phyloP scores from a whole-genome alignment of 805 yeast genomes.

The Kuraishia floccosa region DNA sequence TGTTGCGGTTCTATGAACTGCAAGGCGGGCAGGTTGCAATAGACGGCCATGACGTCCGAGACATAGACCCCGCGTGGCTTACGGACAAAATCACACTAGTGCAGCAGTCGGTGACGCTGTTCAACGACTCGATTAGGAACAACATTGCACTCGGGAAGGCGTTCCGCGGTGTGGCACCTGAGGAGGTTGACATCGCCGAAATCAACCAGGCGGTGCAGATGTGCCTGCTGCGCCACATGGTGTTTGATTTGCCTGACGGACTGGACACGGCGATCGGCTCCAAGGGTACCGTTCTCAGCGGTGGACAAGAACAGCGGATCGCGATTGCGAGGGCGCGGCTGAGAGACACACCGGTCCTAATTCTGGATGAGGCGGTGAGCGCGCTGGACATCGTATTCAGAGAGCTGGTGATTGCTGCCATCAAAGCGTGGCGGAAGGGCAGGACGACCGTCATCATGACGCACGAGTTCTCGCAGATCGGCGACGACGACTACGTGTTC shows the following conservation, averaged over 20 bases:
- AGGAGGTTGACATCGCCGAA: conserved; percentile 11
- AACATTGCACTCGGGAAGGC: conserved; percentile 48
- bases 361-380: conserved; percentile 79
- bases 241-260: conserved; percentile 33
- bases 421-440: conserved; percentile 49
- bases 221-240: neutral
- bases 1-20: conserved; percentile 46
- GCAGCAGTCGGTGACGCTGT: conserved; percentile 59
- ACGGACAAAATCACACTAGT: conserved; percentile 56
- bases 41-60: conserved; percentile 36
- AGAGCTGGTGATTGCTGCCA: conserved; percentile 29
- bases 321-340: conserved; percentile 77
- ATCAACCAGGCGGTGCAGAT: conserved; percentile 25
- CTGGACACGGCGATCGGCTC: conserved; percentile 39
- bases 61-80: conserved; percentile 39
- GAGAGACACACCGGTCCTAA: conserved; percentile 61
- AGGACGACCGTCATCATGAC: conserved; percentile 76
- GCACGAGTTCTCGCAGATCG: conserved; percentile 59
- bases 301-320: conserved; percentile 84
- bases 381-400: conserved; percentile 58
- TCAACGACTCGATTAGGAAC: conserved; percentile 48
- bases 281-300: conserved; percentile 47
- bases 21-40: conserved; percentile 45
- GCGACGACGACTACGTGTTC: conserved; percentile 42
- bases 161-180: conserved; percentile 10